phyloP scores from a whole-genome alignment of 164 flowering plant genomes.

The Vitis amurensis region DNA sequence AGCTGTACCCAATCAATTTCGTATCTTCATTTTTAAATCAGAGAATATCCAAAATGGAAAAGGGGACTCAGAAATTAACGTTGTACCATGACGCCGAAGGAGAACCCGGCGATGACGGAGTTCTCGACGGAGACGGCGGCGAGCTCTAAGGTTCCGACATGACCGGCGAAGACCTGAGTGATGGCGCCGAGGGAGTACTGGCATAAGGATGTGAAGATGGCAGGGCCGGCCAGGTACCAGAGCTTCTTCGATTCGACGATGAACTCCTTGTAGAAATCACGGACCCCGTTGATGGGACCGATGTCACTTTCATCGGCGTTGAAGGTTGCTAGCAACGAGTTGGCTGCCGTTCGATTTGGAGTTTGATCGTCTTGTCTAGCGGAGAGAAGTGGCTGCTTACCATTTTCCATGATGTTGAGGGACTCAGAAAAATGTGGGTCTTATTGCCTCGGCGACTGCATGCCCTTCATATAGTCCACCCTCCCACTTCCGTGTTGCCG shows the following conservation, averaged over 20 bases:
- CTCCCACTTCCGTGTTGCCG: too few relatives aligned
- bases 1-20: slow-evolving; percentile 30
- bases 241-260: slow-evolving; percentile 50
- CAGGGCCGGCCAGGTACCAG: slow-evolving; percentile 73
- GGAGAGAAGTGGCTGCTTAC: slow-evolving; percentile 15
- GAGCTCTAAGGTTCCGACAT: slow-evolving; percentile 57
- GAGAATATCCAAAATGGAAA: too few relatives aligned
- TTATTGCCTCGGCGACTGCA: not conserved
- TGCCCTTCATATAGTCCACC: too few relatives aligned
- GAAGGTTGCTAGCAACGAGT: too few relatives aligned
- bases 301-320: not conserved
- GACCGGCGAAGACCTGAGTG: slow-evolving; percentile 73
- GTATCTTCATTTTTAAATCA: not conserved
- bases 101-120: slow-evolving; percentile 71
- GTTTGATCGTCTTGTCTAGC: not conserved
- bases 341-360: too few relatives aligned
- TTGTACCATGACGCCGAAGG: slow-evolving; percentile 60
- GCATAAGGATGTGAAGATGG: slow-evolving; percentile 67
- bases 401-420: slow-evolving; percentile 3
- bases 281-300: slow-evolving; percentile 24
- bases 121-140: slow-evolving; percentile 78
- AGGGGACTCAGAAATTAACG: not conserved
- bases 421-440: not conserved
- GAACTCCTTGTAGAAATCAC: slow-evolving; percentile 37
- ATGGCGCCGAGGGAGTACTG: slow-evolving; percentile 75